Percentiles rank a stretch among this genome's conserved stretches.
phyloP scores from a whole-genome alignment of 1,139 yeast genomes.

The Trichomonascaceae sp. region DNA sequence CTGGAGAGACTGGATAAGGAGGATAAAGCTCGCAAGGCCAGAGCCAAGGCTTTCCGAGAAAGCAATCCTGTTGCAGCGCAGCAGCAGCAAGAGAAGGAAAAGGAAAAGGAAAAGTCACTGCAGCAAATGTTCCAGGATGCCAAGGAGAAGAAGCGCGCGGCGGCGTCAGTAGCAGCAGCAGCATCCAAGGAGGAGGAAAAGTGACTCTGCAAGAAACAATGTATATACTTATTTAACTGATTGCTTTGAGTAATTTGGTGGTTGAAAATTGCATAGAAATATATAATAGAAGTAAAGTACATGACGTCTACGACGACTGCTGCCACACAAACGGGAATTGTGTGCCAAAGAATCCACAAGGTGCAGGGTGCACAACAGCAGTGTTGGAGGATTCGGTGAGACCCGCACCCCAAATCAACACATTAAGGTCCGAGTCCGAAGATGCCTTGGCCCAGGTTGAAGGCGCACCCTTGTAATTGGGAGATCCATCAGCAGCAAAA shows the following conservation, averaged over 20 bases:
- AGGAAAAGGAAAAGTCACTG: slow-evolving; percentile 2
- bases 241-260: too few species aligned
- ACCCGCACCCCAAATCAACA: background rate
- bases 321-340: background rate
- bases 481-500: slow-evolving; percentile 16
- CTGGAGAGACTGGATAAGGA: slow-evolving; percentile 72
- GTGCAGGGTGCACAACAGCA: background rate
- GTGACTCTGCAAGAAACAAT: too few species aligned
- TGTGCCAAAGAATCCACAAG: background rate
- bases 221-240: too few species aligned
- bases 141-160: background rate
- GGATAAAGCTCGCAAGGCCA: slow-evolving; percentile 34
- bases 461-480: slow-evolving; percentile 7
- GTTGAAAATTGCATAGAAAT: too few species aligned
- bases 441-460: slow-evolving; percentile 4
- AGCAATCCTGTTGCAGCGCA: too few species aligned
- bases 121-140: background rate
- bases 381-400: background rate
- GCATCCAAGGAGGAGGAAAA: background rate
- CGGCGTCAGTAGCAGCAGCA: too few species aligned
- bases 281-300: too few species aligned
- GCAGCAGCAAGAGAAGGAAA: slow-evolving; percentile 7
- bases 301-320: too few species aligned
- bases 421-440: background rate
- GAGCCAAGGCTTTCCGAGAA: slow-evolving; percentile 11